These are phyloP conservation scores for Alternaria atra DNA, from an alignment of 2,329 filamentous ascomycete species.

Conservation along the genomic window DNA sequence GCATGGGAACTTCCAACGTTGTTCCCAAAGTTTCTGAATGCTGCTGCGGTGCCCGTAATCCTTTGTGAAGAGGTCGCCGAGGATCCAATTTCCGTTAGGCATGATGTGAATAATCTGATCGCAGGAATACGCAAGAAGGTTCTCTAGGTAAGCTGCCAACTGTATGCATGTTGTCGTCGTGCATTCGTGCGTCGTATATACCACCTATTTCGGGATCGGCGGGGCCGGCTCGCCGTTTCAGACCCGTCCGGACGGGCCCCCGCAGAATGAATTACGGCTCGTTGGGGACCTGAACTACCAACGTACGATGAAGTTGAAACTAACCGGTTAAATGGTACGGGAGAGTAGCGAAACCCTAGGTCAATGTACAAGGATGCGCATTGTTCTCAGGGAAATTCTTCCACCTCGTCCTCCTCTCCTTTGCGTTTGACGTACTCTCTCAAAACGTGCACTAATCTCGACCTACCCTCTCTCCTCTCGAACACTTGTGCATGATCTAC, in stretches of 20 bases:
- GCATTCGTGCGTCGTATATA: constrained; percentile 13
- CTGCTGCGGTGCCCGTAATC: constrained; percentile 49
- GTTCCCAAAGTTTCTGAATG: constrained; percentile 46
- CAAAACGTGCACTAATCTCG: constrained; percentile 37
- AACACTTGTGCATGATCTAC: constrained; percentile 70
- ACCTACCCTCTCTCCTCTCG: constrained; percentile 36
- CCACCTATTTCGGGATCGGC: constrained; percentile 27
- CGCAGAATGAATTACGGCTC: constrained; percentile 14
- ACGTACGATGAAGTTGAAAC: neutral
- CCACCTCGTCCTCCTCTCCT: constrained; percentile 12
- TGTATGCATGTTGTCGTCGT: neutral
- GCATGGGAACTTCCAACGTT: constrained; percentile 48
- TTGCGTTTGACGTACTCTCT: constrained; percentile 34
- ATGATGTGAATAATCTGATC: constrained; percentile 12
- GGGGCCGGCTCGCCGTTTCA: constrained; percentile 32
- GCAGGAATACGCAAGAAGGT: neutral
- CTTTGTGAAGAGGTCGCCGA: constrained; percentile 49
- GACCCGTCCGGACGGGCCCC: constrained; percentile 31
- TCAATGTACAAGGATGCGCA: neutral
- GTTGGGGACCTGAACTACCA: neutral
- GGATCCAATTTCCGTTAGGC: constrained; percentile 45
- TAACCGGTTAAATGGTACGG: constrained; percentile 5
- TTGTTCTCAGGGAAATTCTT: constrained; percentile 3
- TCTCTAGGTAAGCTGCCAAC: neutral
- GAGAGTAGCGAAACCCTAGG: neutral